Base-by-base conservation (phyloP, 192 early-diverging fungal species). In the Umbelopsis isabellina region DNA sequence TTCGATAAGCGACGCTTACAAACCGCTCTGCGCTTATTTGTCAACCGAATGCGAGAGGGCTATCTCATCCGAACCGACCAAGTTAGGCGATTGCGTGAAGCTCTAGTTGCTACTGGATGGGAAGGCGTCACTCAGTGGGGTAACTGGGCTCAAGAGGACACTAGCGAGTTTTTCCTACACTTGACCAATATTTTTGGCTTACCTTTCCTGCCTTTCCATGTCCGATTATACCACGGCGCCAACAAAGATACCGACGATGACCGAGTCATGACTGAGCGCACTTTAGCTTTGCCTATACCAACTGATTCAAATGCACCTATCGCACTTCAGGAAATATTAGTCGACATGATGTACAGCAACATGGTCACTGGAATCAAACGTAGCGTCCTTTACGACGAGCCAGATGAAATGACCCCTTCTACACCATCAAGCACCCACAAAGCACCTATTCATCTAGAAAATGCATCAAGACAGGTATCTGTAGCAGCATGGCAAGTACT, bases 401-500 rank as follows among this genome's bases (percentile, higher is more conserved):
- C 47, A 3, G 69, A 49, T 18, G 58, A 64, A 22, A 27, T 30
- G 6, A 33, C 37, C 37, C 37, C 22, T 5, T 27, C 30, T 33
- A 49, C 74, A 67, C 75, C 51, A 53, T 82, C 23, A 68, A 79
- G 65, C 69, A 75, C 35, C 53, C 77, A 27, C 75, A 84, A 75
- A 78, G 83, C 66, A 66, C 46, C 16, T 37, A 33, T 61, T 18
- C 55, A 61, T 35, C 5, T n/a, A 8, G 55, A 61, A n/a, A 16
- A 37, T n/a, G 4, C 16, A 25, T 12, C 47, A 55, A 27, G 51
- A 12, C 79, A 83, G 44, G 82, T 89, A 9, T 81, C 78, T 18
- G 89, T 88, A 4, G 85, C 86, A 45, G 90, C 90, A 12, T 92
- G 90, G 90, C 87, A 90, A 67, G 83, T 89, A 11, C 66, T 92